These are phyloP conservation scores for Sanguinoderma infundibulare DNA, from an alignment of 1,284 basidiomycete species.

Conservation along the genomic window DNA sequence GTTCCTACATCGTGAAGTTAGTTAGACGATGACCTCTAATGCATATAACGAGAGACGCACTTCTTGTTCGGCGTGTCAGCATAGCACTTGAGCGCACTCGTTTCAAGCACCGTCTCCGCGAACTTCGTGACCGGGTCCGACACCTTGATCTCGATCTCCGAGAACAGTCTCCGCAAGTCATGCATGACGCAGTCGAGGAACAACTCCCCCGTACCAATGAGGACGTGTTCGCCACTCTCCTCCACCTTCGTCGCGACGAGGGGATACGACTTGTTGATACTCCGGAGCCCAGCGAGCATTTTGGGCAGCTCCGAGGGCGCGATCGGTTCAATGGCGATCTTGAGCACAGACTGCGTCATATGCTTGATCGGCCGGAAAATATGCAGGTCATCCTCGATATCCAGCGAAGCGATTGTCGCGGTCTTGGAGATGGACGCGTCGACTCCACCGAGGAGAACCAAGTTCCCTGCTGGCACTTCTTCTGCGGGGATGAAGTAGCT, in stretches of 20 bases:
- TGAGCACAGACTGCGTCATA: constrained; percentile 97
- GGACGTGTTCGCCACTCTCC: constrained; percentile 96
- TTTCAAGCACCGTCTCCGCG: constrained; percentile 98
- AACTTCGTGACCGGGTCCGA: constrained; percentile 99
- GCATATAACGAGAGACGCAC: constrained; percentile 47
- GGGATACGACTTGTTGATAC: constrained; percentile 98
- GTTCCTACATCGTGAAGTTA: constrained; percentile 63
- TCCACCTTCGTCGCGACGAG: constrained; percentile 95
- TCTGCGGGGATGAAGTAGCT: constrained; percentile 92
- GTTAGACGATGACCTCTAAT: constrained; percentile 12
- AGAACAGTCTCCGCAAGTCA: constrained; percentile 90
- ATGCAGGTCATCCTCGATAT: constrained; percentile 84
- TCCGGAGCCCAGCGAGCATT: constrained; percentile 96
- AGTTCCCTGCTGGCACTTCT: constrained; percentile 90
- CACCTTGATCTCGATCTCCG: constrained; percentile 99
- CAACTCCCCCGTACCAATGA: constrained; percentile 96
- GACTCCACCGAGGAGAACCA: constrained; percentile 91
- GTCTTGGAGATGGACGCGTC: constrained; percentile 96
- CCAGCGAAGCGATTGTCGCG: constrained; percentile 81
- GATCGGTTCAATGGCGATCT: constrained; percentile 98
- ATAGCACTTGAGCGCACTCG: constrained; percentile 97
- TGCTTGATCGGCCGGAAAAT: constrained; percentile 97
- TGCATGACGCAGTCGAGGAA: constrained; percentile 98
- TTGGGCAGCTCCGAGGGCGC: constrained; percentile 97
- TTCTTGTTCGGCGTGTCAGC: constrained; percentile 99